Evolutionary conservation across 192 early-diverging fungal genomes (phyloP).

Genomic region (Coemansia reversa): DNA sequence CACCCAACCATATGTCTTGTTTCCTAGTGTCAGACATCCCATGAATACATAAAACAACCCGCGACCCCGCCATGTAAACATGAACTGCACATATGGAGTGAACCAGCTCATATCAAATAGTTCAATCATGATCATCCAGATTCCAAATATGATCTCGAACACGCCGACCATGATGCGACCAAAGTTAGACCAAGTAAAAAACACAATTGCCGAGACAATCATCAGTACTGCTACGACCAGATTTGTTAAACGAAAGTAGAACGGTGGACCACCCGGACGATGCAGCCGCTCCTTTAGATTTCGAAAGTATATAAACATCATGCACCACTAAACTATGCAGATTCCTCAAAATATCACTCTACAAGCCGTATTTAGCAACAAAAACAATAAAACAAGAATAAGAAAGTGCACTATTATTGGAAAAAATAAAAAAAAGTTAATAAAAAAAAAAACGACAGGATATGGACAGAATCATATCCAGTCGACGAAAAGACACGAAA

Average conservation of each 20-base stretch:
- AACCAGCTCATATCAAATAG: slow-evolving; percentile 40
- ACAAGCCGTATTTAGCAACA: slow-evolving; percentile 1
- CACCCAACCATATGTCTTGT: slow-evolving; percentile 38
- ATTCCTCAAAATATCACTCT: background rate
- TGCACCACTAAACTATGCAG: background rate
- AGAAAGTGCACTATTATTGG: background rate
- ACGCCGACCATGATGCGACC: slow-evolving; percentile 50
- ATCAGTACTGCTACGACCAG: slow-evolving; percentile 39
- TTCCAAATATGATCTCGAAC: slow-evolving; percentile 40
- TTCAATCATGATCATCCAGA: slow-evolving; percentile 49
- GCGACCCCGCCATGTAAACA: slow-evolving; percentile 52
- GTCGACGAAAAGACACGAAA: background rate
- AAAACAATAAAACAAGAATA: background rate
- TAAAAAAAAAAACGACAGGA: background rate
- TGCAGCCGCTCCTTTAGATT: slow-evolving; percentile 36
- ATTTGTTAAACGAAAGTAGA: slow-evolving; percentile 45
- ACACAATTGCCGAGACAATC: slow-evolving; percentile 40
- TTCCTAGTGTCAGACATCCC: slow-evolving; percentile 43
- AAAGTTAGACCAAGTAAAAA: slow-evolving; percentile 46
- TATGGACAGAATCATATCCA: background rate
- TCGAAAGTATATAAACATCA: slow-evolving; percentile 36
- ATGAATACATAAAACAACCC: slow-evolving; percentile 50
- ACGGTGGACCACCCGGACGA: slow-evolving; percentile 47
- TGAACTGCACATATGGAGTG: slow-evolving; percentile 42
- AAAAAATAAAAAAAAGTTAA: background rate